Conservation (phyloP, 768 basidiomycete species). For the Megacollybia marginata region DNA sequence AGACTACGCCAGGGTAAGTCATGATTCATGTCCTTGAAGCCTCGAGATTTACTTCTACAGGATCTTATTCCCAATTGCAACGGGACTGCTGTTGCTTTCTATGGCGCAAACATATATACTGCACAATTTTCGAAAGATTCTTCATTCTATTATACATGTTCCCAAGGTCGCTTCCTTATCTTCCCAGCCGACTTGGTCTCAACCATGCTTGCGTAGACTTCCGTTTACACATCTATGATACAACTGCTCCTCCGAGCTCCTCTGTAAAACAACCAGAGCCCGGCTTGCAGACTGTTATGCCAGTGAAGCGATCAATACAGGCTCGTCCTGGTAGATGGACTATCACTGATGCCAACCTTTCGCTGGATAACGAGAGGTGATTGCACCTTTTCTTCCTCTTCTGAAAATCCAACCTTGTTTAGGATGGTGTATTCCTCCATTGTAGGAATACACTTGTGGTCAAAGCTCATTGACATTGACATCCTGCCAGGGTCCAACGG, state of each 20-base stretch:
- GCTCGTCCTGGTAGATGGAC: conserved; percentile 84
- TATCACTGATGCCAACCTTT: conserved; percentile 90
- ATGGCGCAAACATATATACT: conserved; percentile 70
- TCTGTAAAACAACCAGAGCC: conserved; percentile 8
- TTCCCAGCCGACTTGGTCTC: conserved; percentile 1
- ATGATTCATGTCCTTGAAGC: not conserved
- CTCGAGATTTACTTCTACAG: conserved; percentile 26
- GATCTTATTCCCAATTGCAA: conserved; percentile 70
- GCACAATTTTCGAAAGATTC: conserved; percentile 87
- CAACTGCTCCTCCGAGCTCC: conserved; percentile 37
- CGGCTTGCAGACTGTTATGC: conserved; percentile 35
- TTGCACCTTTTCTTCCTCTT: conserved; percentile 5
- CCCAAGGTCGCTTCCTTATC: conserved; percentile 47
- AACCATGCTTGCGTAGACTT: conserved; percentile 54
- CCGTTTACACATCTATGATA: conserved; percentile 82
- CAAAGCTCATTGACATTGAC: not conserved
- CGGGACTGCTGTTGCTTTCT: conserved; percentile 73
- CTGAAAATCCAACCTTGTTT: not conserved
- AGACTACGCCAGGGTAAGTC: conserved; percentile 46
- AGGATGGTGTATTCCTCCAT: conserved; percentile 95
- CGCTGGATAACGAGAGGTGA: conserved; percentile 80
- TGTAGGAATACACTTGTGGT: conserved; percentile 23
- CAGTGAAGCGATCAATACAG: conserved; percentile 55
- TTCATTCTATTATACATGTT: conserved; percentile 90
- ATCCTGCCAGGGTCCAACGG: conserved; percentile 52